These are phyloP conservation scores for Boletus eberwhitei DNA, from an alignment of 768 basidiomycete genomes.

Conservation along the genomic window DNA sequence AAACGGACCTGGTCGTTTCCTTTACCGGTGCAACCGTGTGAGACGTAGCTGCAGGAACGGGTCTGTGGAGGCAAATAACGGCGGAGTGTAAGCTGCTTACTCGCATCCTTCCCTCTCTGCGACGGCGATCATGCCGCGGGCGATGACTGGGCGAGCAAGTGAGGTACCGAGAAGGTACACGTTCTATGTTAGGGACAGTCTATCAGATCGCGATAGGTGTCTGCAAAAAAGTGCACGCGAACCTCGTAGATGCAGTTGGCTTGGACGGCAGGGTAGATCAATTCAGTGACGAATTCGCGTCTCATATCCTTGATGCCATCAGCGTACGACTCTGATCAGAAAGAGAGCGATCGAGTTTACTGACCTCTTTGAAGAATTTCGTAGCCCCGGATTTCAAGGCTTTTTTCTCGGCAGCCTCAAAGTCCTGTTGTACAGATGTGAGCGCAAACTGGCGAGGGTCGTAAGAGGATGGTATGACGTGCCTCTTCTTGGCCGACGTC, in stretches of 20 bases:
- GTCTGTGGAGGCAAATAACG: not conserved
- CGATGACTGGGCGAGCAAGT: constrained; percentile 96
- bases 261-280: constrained; percentile 98
- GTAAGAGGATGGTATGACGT: constrained; percentile 2
- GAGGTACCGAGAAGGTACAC: constrained; percentile 98
- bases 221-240: constrained; percentile 3
- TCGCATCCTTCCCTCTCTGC: constrained; percentile 94
- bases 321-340: not conserved
- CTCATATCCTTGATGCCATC: constrained; percentile 68
- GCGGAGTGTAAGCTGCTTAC: constrained; percentile 44
- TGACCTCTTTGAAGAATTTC: constrained; percentile 85
- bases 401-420: constrained; percentile 86
- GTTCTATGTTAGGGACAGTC: constrained; percentile 46
- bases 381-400: constrained; percentile 91
- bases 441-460: not conserved
- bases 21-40: constrained; percentile 99
- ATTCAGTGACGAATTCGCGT: constrained; percentile 90
- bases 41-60: constrained; percentile 64
- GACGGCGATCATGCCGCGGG: constrained; percentile 95
- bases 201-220: not conserved
- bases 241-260: constrained; percentile 99
- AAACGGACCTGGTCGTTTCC: constrained; percentile 99
- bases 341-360: constrained; percentile 26
- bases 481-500: constrained; percentile 93
- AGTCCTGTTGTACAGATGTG: constrained; percentile 58